These are phyloP conservation scores for Herpetospermum pedunculosum DNA, from an alignment of 306 rosid species.

Conservation along the genomic window DNA sequence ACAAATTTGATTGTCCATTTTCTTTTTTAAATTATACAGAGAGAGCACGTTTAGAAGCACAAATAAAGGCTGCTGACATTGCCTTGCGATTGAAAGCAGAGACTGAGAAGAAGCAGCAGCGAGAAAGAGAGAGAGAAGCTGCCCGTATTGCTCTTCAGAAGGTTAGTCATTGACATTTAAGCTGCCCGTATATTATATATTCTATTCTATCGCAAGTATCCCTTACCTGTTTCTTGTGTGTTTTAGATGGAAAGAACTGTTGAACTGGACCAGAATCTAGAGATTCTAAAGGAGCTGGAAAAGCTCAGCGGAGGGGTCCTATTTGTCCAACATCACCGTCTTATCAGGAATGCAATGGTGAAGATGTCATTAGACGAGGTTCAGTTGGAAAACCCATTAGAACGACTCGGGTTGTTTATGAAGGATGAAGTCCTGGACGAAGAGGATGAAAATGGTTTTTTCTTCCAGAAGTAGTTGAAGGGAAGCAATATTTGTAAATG, in stretches of 20 bases:
- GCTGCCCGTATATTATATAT: background rate
- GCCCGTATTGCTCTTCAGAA: constrained; percentile 58
- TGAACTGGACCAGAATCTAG: constrained; percentile 50
- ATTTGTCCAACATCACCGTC: constrained; percentile 15
- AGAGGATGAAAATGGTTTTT: constrained; percentile 36
- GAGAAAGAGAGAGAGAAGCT: constrained; percentile 76
- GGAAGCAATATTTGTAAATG: background rate
- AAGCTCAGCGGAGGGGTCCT: constrained; percentile 39
- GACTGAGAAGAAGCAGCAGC: constrained; percentile 38
- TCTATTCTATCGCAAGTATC: background rate
- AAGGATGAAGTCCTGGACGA: constrained; percentile 50
- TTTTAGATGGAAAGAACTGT: constrained; percentile 59
- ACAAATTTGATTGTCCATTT: background rate
- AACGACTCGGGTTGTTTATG: constrained; percentile 65
- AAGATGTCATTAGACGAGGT: background rate
- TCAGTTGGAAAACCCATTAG: constrained; percentile 35
- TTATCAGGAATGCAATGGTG: constrained; percentile 1
- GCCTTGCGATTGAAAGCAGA: constrained; percentile 41
- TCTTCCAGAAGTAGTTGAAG: constrained; percentile 13
- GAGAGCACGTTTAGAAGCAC: constrained; percentile 67
- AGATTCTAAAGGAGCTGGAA: constrained; percentile 51
- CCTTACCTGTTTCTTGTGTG: background rate
- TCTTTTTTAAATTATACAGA: constrained; percentile 23
- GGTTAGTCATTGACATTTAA: constrained; percentile 23
- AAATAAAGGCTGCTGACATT: constrained; percentile 59